phyloP scores from a whole-genome alignment of 768 basidiomycete genomes.

The Naematelia encephala region DNA sequence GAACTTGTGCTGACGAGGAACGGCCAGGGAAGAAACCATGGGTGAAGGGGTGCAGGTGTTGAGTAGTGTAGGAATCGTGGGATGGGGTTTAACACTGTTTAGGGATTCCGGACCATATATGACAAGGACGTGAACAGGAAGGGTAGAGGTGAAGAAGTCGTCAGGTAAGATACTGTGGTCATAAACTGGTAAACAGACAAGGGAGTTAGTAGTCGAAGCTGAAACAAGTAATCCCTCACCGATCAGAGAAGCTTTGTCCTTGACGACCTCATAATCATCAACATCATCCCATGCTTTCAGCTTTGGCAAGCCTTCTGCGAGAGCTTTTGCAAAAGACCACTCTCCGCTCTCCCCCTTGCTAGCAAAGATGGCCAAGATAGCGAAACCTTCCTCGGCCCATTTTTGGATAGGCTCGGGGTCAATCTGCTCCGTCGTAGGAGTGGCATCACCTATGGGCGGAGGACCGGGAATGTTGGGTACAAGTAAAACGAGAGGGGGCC shows the following conservation, averaged over 20 bases:
- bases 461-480: not conserved
- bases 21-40: not conserved
- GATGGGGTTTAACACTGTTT: not conserved
- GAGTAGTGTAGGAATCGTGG: not conserved
- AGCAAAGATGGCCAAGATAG: slow-evolving; percentile 4
- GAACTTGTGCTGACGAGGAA: not conserved
- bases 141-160: no score
- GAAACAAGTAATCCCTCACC: not conserved
- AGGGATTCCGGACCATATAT: not conserved
- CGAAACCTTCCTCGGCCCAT: slow-evolving; percentile 12
- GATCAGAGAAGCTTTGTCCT: not conserved
- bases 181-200: slow-evolving; percentile 1
- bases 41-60: not conserved
- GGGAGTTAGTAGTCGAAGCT: not conserved
- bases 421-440: slow-evolving; percentile 6
- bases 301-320: not conserved
- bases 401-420: slow-evolving; percentile 10
- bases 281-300: not conserved
- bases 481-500: slow-evolving; percentile 6
- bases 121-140: slow-evolving; percentile 4
- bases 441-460: slow-evolving; percentile 3
- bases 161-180: slow-evolving; percentile 1
- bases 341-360: slow-evolving; percentile 2
- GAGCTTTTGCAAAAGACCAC: slow-evolving; percentile 1
- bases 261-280: not conserved